These are phyloP conservation scores for Micromonas pusilla DNA, from an alignment of 139 green algal genomes.

Conservation along the genomic window DNA sequence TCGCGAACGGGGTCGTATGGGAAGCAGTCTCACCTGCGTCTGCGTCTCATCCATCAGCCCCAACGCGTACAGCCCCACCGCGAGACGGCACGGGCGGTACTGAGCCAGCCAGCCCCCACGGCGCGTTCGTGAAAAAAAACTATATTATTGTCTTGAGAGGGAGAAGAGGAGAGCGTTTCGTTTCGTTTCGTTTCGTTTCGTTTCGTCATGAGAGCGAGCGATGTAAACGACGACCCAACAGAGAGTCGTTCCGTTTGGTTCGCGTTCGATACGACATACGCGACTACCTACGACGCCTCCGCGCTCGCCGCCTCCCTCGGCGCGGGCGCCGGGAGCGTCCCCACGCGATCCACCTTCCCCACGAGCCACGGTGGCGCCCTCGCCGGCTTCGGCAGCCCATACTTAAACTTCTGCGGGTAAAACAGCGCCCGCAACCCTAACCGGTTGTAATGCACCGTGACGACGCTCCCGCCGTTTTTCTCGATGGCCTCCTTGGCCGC, in stretches of 20 bases:
- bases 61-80: background rate
- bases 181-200: too few species aligned
- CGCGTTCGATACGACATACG: background rate
- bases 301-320: background rate
- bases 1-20: too few species aligned
- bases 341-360: slow-evolving; percentile 10
- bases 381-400: slow-evolving; percentile 67
- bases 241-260: background rate
- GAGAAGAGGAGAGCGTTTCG: background rate
- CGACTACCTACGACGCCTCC: background rate
- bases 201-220: background rate
- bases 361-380: slow-evolving; percentile 49
- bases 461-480: slow-evolving; percentile 65
- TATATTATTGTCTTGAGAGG: background rate
- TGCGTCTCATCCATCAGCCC: background rate
- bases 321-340: background rate
- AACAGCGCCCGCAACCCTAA: slow-evolving; percentile 75
- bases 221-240: background rate
- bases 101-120: background rate
- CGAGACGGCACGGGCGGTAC: background rate
- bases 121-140: background rate
- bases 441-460: slow-evolving; percentile 86
- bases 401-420: slow-evolving; percentile 64
- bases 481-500: slow-evolving; percentile 54
- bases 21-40: background rate